These are phyloP conservation scores for Thymus quinquecostatus DNA, from an alignment of 257 asterid species.

Conservation along the genomic window DNA sequence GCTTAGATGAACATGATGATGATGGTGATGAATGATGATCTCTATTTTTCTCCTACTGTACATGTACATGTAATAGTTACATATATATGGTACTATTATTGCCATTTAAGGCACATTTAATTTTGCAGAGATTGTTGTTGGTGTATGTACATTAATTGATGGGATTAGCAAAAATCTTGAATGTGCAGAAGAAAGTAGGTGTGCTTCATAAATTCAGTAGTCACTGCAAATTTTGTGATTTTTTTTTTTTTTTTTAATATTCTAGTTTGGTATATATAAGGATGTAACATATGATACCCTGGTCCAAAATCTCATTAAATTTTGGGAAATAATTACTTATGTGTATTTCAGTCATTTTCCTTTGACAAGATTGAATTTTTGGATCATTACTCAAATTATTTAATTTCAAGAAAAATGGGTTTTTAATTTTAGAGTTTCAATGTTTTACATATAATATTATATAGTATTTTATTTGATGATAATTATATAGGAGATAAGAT, in stretches of 20 bases:
- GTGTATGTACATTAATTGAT: not conserved
- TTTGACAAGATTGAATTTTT: not conserved
- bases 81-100: not conserved
- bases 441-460: too few relatives aligned
- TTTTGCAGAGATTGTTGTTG: slow-evolving; percentile 29
- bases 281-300: not conserved
- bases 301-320: slow-evolving; percentile 25
- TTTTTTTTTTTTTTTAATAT: slow-evolving; percentile 10
- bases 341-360: not conserved
- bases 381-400: too few relatives aligned
- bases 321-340: slow-evolving; percentile 16
- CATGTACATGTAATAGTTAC: slow-evolving; percentile 14
- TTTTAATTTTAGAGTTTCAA: too few relatives aligned
- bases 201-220: slow-evolving; percentile 16
- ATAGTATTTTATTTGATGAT: too few relatives aligned
- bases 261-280: slow-evolving; percentile 19
- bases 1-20: not conserved
- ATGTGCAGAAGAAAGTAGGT: slow-evolving; percentile 33
- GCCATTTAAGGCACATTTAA: slow-evolving; percentile 26
- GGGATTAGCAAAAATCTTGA: not conserved
- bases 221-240: slow-evolving; percentile 14
- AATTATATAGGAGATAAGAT: slow-evolving; percentile 13
- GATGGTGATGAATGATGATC: not conserved
- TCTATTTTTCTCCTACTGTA: not conserved
- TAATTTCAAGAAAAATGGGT: too few relatives aligned